Percentiles rank a stretch among this genome's conserved stretches.
phyloP scores from a whole-genome alignment of 202 grass and related monocot species.

The Saccharum hybrid region DNA sequence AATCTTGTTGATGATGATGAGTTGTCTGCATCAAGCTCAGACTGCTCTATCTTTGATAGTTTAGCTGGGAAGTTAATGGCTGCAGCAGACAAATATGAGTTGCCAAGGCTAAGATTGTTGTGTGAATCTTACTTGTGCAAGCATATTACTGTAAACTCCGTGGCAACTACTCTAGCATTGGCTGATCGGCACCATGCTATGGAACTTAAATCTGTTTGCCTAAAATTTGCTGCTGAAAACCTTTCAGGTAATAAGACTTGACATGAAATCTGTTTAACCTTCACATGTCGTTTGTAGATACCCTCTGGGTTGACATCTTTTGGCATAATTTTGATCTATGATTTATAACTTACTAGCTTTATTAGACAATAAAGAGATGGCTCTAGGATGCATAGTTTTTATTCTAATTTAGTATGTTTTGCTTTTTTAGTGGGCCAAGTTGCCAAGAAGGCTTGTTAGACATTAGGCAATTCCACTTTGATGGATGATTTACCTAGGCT shows the following conservation, averaged over 20 bases:
- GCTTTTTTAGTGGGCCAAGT: background rate
- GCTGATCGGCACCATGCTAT: constrained; percentile 84
- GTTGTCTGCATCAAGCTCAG: constrained; percentile 66
- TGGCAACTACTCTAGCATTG: constrained; percentile 84
- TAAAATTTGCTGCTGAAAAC: constrained; percentile 94
- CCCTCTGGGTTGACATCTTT: background rate
- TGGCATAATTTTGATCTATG: background rate
- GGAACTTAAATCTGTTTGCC: constrained; percentile 96
- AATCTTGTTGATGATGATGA: constrained; percentile 76
- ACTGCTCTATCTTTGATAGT: constrained; percentile 74
- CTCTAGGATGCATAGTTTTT: background rate
- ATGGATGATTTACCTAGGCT: background rate
- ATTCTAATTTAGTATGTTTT: background rate
- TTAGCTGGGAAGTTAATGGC: constrained; percentile 91
- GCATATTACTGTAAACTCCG: constrained; percentile 81
- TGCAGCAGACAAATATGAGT: constrained; percentile 85
- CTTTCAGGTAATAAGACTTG: constrained; percentile 69
- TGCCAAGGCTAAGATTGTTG: constrained; percentile 78
- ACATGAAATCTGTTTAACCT: constrained; percentile 1
- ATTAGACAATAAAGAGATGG: background rate
- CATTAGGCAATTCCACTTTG: background rate
- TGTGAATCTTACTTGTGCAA: constrained; percentile 97
- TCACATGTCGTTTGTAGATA: background rate
- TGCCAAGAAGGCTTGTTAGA: background rate
- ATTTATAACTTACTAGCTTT: background rate